Base-by-base conservation (phyloP, 129 eudicot genomes). In the Centrapalus pauciflorus region DNA sequence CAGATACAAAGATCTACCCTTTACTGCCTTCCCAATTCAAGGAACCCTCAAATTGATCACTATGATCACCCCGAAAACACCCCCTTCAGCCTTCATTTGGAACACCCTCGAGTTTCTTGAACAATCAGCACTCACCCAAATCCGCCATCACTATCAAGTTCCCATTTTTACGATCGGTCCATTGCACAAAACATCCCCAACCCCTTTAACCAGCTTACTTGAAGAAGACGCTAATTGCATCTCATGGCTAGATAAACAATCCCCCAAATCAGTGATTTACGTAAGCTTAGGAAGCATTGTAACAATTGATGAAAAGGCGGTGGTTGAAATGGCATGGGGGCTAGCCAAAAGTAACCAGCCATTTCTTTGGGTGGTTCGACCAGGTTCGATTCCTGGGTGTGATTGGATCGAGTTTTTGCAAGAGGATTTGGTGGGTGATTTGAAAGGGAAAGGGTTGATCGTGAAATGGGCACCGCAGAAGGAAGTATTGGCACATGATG, bases 291-390 rank as follows among this genome's bases (percentile, higher is more conserved):
- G 84, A 16, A 84, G 90, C 61, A 2, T 62, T 45, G 68, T 68
- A n/a, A 38, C 48, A 10, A 27, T 81, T 0, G 80, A 80, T 7
- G 58, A 67, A 19, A 68, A 72, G n/a, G 76, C 65, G 10, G 25
- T 78, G 24, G 12, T 28, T 20, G 89, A 84, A 73, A 80, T 66
- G 48, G 89, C 83, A 27, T 76, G 76, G 80, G 89, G 83, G 13
- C 9, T 83, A 8, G 90, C 77, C 6, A 63, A 76, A n/a, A 81
- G 91, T 16, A 33, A 43, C 12, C 85, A 72, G 2, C 83, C 82
- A 5, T 85, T 85, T 57, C 27, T 79, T 10, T 85, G 87, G 91
- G 87, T 65, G 50, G 48, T 85, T 66, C 75, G 82, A 73, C 80
- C 87, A 1, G 75, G 77, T 8, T 78, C 71, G 2, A 79, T 78